A percentile compares a stretch with the other conserved stretches of the same genome.
phyloP scores from a whole-genome alignment of 1,139 yeast genomes.

The Suhomyces bolitotheri region DNA sequence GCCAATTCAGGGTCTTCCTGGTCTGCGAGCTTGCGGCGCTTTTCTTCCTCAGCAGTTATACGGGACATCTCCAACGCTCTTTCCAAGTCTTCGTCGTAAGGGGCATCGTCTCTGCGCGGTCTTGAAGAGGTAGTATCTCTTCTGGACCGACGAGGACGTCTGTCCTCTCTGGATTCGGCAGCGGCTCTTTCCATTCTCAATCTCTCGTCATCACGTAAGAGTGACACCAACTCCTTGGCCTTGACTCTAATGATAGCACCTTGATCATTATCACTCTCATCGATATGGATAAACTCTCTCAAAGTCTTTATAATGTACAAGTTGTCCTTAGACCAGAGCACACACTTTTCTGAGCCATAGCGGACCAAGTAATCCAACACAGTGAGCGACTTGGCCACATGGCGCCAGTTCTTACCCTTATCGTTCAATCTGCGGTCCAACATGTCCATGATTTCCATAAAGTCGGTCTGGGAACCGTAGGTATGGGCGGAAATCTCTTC shows the following conservation, averaged over 20 bases:
- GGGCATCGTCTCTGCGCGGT: conserved; percentile 33
- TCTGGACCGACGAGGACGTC: conserved; percentile 26
- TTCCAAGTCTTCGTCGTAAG: conserved; percentile 79
- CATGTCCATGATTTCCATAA: conserved; percentile 94
- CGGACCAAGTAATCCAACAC: conserved; percentile 86
- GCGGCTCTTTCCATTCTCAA: conserved; percentile 71
- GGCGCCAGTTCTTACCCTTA: conserved; percentile 98
- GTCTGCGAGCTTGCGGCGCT: conserved; percentile 33
- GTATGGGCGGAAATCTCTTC: conserved; percentile 81
- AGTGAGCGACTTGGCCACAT: conserved; percentile 87
- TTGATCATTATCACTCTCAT: conserved; percentile 79
- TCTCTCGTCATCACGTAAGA: conserved; percentile 82
- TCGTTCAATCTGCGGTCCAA: conserved; percentile 90
- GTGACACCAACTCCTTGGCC: conserved; percentile 83
- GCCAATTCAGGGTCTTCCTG: conserved; percentile 69
- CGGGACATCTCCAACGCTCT: conserved; percentile 81
- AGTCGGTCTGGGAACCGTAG: conserved; percentile 68
- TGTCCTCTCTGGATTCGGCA: conserved; percentile 12
- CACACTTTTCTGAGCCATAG: conserved; percentile 88
- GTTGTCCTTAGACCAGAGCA: conserved; percentile 91
- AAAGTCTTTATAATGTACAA: conserved; percentile 86
- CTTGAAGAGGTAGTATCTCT: conserved; percentile 19
- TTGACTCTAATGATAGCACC: conserved; percentile 89
- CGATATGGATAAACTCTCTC: conserved; percentile 85
- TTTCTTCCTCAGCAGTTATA: conserved; percentile 83